Conservation (phyloP, 2,329 filamentous ascomycete species). For the Arthrobotrys iridis region DNA sequence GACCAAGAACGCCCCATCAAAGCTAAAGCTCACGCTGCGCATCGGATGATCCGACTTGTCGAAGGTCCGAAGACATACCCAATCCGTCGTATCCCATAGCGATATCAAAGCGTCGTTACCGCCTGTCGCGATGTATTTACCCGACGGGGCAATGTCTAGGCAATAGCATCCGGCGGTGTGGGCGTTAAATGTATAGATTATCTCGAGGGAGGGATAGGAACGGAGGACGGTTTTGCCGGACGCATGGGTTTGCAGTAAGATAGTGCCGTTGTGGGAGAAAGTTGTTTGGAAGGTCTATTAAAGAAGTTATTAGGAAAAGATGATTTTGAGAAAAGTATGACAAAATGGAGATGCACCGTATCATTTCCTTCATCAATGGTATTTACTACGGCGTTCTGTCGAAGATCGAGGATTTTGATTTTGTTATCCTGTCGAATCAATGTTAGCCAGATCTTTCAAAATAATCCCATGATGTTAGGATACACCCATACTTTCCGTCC, state of each 20-base stretch:
- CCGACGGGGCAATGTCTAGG: constrained; percentile 65
- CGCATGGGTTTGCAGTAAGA: constrained; percentile 65
- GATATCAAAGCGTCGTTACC: constrained; percentile 67
- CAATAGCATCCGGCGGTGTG: constrained; percentile 66
- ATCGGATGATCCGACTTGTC: constrained; percentile 64
- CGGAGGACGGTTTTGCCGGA: constrained; percentile 66
- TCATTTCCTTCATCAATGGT: constrained; percentile 57
- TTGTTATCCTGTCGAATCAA: constrained; percentile 59
- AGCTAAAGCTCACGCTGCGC: constrained; percentile 66
- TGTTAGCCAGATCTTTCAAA: background rate
- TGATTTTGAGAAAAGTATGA: constrained; percentile 57
- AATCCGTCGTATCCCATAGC: constrained; percentile 67
- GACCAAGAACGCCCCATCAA: constrained; percentile 67
- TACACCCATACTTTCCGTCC: constrained; percentile 63
- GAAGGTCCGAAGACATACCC: constrained; percentile 66
- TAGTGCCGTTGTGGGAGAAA: constrained; percentile 66
- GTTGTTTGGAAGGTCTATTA: constrained; percentile 65
- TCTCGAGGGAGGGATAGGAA: constrained; percentile 61
- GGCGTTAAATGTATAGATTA: constrained; percentile 64
- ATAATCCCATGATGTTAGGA: background rate
- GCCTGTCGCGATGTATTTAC: constrained; percentile 66
- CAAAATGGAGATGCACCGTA: constrained; percentile 4
- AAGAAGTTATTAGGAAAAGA: background rate
- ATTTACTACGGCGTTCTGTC: constrained; percentile 55
- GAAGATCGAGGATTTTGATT: constrained; percentile 58